These are phyloP conservation scores for Stylonectria norvegica DNA, from an alignment of 2,329 filamentous ascomycete genomes.

Conservation along the genomic window DNA sequence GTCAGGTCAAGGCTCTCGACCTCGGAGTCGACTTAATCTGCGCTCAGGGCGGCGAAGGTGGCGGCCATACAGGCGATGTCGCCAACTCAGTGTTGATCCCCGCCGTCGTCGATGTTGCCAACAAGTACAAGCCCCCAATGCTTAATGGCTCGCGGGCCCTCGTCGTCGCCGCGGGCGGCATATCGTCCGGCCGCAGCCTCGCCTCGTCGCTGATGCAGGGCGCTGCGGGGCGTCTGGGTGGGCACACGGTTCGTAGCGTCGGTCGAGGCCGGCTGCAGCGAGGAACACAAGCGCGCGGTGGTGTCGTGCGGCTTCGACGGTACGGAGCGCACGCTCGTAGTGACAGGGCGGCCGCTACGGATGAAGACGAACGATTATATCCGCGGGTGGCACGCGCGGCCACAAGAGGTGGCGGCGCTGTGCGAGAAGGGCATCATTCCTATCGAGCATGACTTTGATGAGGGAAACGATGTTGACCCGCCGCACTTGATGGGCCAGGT, in stretches of 20 bases:
- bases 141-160: slow-evolving; percentile 68
- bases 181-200: slow-evolving; percentile 76
- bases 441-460: slow-evolving; percentile 76
- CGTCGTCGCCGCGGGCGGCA: slow-evolving; percentile 86
- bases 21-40: slow-evolving; percentile 88
- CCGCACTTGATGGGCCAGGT: slow-evolving; percentile 96
- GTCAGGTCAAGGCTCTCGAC: slow-evolving; percentile 67
- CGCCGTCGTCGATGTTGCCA: slow-evolving; percentile 79
- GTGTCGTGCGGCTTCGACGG: slow-evolving; percentile 75
- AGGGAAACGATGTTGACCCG: slow-evolving; percentile 76
- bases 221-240: slow-evolving; percentile 86
- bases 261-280: slow-evolving; percentile 74
- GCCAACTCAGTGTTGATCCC: slow-evolving; percentile 84
- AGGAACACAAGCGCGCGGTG: slow-evolving; percentile 80
- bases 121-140: slow-evolving; percentile 63
- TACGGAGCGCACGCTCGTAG: slow-evolving; percentile 76
- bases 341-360: slow-evolving; percentile 77
- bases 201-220: slow-evolving; percentile 84
- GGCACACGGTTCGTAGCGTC: slow-evolving; percentile 88
- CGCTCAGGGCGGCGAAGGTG: slow-evolving; percentile 88
- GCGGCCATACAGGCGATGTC: slow-evolving; percentile 87
- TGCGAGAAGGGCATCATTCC: slow-evolving; percentile 77
- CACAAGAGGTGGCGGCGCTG: slow-evolving; percentile 70
- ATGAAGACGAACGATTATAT: slow-evolving; percentile 83
- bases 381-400: slow-evolving; percentile 72